These are phyloP conservation scores for Melocanna baccifera DNA, from an alignment of 176 grass and related monocot genomes.

Conservation along the genomic window DNA sequence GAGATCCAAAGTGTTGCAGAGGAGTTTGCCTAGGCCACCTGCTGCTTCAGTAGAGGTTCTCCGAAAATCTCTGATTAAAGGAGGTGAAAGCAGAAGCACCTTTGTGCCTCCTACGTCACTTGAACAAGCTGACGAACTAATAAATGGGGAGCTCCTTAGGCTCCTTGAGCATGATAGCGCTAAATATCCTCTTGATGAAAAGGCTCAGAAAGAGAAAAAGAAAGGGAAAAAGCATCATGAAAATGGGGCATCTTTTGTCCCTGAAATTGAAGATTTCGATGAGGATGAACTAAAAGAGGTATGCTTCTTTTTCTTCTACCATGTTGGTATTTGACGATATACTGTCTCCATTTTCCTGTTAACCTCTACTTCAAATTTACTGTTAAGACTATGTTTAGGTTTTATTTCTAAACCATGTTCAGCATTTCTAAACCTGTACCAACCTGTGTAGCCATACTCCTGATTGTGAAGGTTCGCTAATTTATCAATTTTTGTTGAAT, in stretches of 20 bases:
- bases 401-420: too few relatives aligned
- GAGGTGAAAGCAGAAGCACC: conserved; percentile 64
- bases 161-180: conserved; percentile 85
- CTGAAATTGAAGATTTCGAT: conserved; percentile 86
- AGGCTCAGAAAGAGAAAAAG: conserved; percentile 67
- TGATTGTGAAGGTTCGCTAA: neutral
- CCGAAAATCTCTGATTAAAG: conserved; percentile 61
- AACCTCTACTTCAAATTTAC: neutral
- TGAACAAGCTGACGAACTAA: conserved; percentile 85
- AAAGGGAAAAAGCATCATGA: conserved; percentile 44
- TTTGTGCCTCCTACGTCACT: conserved; percentile 85
- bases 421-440: too few relatives aligned
- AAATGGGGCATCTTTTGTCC: conserved; percentile 44
- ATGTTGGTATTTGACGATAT: conserved; percentile 11
- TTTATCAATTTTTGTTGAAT: neutral
- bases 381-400: too few relatives aligned
- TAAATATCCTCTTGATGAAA: conserved; percentile 80
- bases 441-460: neutral
- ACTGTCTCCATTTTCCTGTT: neutral
- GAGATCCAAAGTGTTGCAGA: conserved; percentile 92
- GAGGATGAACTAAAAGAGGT: conserved; percentile 72
- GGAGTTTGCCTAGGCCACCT: conserved; percentile 81
- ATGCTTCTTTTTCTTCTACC: neutral
- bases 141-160: conserved; percentile 67
- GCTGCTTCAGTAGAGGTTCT: conserved; percentile 65